phyloP scores from a whole-genome alignment of 2,329 filamentous ascomycete genomes.

The Alternaria postmessia region DNA sequence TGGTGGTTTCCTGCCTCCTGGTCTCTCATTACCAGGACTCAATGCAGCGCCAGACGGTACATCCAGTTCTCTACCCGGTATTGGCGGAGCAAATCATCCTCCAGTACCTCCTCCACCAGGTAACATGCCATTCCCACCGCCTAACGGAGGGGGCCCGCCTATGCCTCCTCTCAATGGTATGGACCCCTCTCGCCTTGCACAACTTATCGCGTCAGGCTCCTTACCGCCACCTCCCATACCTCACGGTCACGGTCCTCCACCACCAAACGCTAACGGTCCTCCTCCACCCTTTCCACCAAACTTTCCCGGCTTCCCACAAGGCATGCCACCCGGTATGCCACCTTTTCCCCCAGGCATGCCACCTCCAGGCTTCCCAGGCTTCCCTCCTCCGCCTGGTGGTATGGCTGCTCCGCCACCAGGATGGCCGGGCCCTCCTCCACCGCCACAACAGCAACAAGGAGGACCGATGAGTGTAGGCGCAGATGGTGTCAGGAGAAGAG shows the following conservation, averaged over 20 bases:
- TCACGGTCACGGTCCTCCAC: constrained; percentile 31
- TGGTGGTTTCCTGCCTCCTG: constrained; percentile 68
- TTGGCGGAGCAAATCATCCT: constrained; percentile 53
- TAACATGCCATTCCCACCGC: constrained; percentile 32
- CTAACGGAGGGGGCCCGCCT: constrained; percentile 17
- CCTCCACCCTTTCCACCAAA: constrained; percentile 39
- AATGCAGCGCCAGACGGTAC: constrained; percentile 52
- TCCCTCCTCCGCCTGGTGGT: constrained; percentile 24
- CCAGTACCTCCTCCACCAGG: constrained; percentile 40
- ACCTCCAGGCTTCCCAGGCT: constrained; percentile 29
- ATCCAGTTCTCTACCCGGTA: constrained; percentile 57
- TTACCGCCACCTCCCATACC: constrained; percentile 49
- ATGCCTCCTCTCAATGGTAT: constrained; percentile 35
- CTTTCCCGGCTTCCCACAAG: constrained; percentile 35
- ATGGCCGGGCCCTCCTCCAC: constrained; percentile 19
- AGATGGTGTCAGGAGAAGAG: constrained; percentile 55
- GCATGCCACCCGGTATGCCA: constrained; percentile 31
- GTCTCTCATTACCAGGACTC: constrained; percentile 51
- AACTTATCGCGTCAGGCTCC: constrained; percentile 45
- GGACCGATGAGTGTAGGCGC: constrained; percentile 22
- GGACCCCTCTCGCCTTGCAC: constrained; percentile 44
- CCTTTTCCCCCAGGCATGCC: constrained; percentile 37
- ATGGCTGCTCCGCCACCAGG: constrained; percentile 25
- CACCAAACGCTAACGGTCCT: constrained; percentile 23
- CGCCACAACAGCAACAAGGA: constrained; percentile 34